phyloP scores from a whole-genome alignment of 768 basidiomycete species.

The Leucosporidium scottii region DNA sequence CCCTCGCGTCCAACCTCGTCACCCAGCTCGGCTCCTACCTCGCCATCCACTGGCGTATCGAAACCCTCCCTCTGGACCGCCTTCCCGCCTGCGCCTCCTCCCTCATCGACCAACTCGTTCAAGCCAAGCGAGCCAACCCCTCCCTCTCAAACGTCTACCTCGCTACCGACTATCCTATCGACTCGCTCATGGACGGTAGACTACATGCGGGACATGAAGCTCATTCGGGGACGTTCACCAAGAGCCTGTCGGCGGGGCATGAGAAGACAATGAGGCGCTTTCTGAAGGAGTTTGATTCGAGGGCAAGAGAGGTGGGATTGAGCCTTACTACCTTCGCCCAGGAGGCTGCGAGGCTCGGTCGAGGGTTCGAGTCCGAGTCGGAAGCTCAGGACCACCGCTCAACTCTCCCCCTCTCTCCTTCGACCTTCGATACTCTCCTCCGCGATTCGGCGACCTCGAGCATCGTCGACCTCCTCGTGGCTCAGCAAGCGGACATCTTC shows the following conservation, averaged over 20 bases:
- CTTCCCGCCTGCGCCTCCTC: conserved; percentile 51
- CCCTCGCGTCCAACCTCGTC: conserved; percentile 45
- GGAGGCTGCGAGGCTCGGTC: conserved; percentile 38
- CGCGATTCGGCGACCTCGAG: conserved; percentile 43
- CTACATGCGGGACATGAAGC: conserved; percentile 33
- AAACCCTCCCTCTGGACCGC: conserved; percentile 47
- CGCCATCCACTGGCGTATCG: conserved; percentile 57
- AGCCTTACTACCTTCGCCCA: conserved; percentile 48
- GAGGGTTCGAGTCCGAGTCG: background rate
- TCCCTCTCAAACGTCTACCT: conserved; percentile 50
- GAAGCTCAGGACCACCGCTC: too few relatives aligned
- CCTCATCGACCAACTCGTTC: conserved; percentile 48
- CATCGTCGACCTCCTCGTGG: conserved; percentile 56
- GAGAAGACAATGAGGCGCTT: conserved; percentile 49
- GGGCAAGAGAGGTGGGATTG: conserved; percentile 46
- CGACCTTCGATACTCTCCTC: background rate
- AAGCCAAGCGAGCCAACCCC: conserved; percentile 33
- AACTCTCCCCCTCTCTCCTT: background rate
- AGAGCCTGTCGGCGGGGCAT: conserved; percentile 46
- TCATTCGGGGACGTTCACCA: conserved; percentile 50
- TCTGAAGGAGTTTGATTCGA: conserved; percentile 45
- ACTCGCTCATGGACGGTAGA: conserved; percentile 27
- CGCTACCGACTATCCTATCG: conserved; percentile 53
- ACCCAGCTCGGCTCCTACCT: conserved; percentile 46
- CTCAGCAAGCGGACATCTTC: conserved; percentile 50